phyloP scores from a whole-genome alignment of 345 rosid species.

The Pugionium dolabratum region DNA sequence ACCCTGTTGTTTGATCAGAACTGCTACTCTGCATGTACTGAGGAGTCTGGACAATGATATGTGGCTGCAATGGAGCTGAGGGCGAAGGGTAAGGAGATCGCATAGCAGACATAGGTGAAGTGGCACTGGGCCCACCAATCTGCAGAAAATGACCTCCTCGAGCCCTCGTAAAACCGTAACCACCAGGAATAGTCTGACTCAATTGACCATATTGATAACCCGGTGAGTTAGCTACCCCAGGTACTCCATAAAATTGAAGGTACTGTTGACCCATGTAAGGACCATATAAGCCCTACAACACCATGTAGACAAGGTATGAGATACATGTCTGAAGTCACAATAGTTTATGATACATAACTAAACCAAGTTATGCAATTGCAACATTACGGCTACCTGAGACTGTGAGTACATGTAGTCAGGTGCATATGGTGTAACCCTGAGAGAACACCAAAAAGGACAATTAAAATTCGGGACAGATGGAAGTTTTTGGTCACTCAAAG shows the following conservation, averaged over 20 bases:
- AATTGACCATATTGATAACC: conserved; percentile 70
- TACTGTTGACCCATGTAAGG: conserved; percentile 78
- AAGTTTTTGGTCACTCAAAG: conserved; percentile 6
- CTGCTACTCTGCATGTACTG: conserved; percentile 74
- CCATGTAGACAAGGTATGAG: conserved; percentile 20
- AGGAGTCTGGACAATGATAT: conserved; percentile 70
- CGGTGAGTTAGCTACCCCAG: conserved; percentile 60
- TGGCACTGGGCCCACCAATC: conserved; percentile 55
- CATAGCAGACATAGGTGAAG: conserved; percentile 61
- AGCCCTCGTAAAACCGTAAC: conserved; percentile 65
- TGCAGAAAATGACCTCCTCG: conserved; percentile 77
- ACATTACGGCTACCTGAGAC: conserved; percentile 44
- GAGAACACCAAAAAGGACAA: conserved; percentile 19
- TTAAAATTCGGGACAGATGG: conserved; percentile 10
- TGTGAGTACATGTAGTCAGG: conserved; percentile 82
- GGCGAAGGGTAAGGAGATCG: conserved; percentile 79
- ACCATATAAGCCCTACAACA: conserved; percentile 62
- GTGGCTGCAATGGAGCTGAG: conserved; percentile 62
- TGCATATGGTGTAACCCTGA: conserved; percentile 78
- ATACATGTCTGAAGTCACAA: conserved; percentile 1
- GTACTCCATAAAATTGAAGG: conserved; percentile 81
- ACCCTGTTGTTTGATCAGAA: conserved; percentile 88
- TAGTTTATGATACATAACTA: background rate
- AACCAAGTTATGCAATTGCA: conserved; percentile 20
- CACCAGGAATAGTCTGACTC: conserved; percentile 64